Conservation (phyloP, 2,329 filamentous ascomycete genomes). For the Fusarium abutilonis region DNA sequence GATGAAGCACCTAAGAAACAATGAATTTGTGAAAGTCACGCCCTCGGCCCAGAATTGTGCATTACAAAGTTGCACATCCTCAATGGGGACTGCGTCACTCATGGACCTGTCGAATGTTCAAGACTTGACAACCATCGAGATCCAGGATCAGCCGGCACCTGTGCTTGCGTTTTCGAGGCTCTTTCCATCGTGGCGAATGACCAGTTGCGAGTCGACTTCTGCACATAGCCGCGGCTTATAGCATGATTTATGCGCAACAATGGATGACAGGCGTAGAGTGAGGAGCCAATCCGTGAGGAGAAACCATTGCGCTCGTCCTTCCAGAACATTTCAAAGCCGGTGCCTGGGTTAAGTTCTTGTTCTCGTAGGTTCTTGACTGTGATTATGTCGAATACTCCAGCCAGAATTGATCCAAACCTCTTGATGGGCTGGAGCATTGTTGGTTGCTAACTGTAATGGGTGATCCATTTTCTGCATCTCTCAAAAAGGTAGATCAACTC, state of each 20-base stretch:
- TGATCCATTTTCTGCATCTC: background rate
- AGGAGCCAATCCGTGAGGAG: background rate
- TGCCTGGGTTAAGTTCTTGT: background rate
- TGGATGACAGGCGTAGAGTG: conserved; percentile 5
- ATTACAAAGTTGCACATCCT: conserved; percentile 3
- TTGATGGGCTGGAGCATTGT: background rate
- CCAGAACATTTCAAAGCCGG: background rate
- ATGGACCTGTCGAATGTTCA: conserved; percentile 5
- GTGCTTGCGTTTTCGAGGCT: conserved; percentile 15
- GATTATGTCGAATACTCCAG: background rate
- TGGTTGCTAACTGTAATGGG: background rate
- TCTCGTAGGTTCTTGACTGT: background rate
- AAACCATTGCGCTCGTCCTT: background rate
- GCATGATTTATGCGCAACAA: conserved; percentile 8
- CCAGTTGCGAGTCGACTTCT: conserved; percentile 16
- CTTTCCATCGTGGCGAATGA: conserved; percentile 5
- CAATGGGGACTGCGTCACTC: conserved; percentile 1
- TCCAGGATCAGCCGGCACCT: background rate
- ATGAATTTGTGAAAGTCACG: conserved; percentile 13
- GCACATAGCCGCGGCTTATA: conserved; percentile 19
- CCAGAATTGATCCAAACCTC: background rate
- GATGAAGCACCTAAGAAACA: conserved; percentile 12
- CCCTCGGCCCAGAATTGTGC: conserved; percentile 24
- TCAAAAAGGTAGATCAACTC: too few relatives aligned
- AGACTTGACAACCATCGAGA: conserved; percentile 1